Evolutionary conservation across 1,284 basidiomycete species (phyloP).

Genomic region (Marasmius tenuissimus): DNA sequence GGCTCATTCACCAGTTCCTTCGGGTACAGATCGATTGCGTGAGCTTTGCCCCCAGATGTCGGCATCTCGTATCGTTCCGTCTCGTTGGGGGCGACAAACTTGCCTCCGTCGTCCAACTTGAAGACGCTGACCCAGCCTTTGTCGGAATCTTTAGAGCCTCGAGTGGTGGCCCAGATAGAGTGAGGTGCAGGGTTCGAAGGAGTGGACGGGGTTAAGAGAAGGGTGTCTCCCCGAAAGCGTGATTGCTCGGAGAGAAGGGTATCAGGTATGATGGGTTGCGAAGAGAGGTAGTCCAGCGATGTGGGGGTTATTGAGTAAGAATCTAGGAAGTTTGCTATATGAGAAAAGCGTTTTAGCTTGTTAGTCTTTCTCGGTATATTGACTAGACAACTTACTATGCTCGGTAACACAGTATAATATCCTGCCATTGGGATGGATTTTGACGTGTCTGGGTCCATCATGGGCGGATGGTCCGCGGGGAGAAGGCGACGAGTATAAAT

Average conservation of each 20-base stretch:
- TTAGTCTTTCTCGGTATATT: neutral
- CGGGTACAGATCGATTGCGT: slow-evolving; percentile 41
- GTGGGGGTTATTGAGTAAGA: slow-evolving; percentile 35
- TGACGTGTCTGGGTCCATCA: slow-evolving; percentile 50
- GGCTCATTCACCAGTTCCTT: slow-evolving; percentile 22
- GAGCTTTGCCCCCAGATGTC: slow-evolving; percentile 48
- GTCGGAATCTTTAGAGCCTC: slow-evolving; percentile 32
- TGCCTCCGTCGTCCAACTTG: slow-evolving; percentile 36
- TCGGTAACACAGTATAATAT: slow-evolving; percentile 49
- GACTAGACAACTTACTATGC: slow-evolving; percentile 34
- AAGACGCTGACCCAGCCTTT: slow-evolving; percentile 44
- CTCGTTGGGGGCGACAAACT: slow-evolving; percentile 23
- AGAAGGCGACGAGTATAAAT: slow-evolving; percentile 35
- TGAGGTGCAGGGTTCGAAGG: slow-evolving; percentile 31
- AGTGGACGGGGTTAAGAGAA: slow-evolving; percentile 40
- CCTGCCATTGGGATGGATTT: slow-evolving; percentile 47
- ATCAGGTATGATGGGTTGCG: slow-evolving; percentile 37
- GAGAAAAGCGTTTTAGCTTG: neutral
- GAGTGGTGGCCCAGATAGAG: slow-evolving; percentile 44
- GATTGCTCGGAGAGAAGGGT: slow-evolving; percentile 6
- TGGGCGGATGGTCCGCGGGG: slow-evolving; percentile 33
- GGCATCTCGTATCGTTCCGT: slow-evolving; percentile 38
- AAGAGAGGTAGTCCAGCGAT: slow-evolving; percentile 32
- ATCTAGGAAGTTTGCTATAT: slow-evolving; percentile 43
- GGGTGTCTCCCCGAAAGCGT: slow-evolving; percentile 44